Evolutionary conservation across 257 asterid species (phyloP).

Genomic region (Fraxinus cuspidata): DNA sequence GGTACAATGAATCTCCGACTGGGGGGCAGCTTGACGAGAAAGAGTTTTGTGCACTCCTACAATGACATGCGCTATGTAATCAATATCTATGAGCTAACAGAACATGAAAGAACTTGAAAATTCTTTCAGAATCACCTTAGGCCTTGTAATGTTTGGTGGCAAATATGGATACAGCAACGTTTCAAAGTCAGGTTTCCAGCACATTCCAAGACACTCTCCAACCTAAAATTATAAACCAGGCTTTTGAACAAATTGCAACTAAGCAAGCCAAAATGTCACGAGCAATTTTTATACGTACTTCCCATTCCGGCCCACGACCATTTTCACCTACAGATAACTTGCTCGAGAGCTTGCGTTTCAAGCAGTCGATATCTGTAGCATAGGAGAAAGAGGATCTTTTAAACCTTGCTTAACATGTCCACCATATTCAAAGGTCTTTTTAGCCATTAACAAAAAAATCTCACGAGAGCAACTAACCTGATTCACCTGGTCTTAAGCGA

Average conservation of each 20-base stretch:
- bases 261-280: background rate
- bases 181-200: constrained; percentile 88
- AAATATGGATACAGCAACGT: constrained; percentile 55
- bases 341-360: constrained; percentile 82
- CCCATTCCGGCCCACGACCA: constrained; percentile 68
- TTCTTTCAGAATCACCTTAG: constrained; percentile 56
- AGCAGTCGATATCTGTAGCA: constrained; percentile 65
- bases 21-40: constrained; percentile 75
- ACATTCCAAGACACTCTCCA: constrained; percentile 84
- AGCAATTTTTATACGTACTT: constrained; percentile 40
- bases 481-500: constrained; percentile 75
- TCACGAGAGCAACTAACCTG: constrained; percentile 49
- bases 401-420: background rate
- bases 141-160: constrained; percentile 60
- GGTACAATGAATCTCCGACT: constrained; percentile 79
- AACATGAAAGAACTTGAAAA: constrained; percentile 8
- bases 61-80: constrained; percentile 20
- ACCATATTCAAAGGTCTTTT: background rate
- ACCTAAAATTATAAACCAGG: constrained; percentile 46
- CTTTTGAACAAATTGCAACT: constrained; percentile 6
- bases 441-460: background rate
- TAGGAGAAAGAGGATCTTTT: constrained; percentile 1
- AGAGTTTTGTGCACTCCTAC: constrained; percentile 90
- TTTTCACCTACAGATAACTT: constrained; percentile 62
- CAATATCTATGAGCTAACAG: constrained; percentile 19